phyloP scores from a whole-genome alignment of 192 early-diverging fungal species.

The Thamnidium elegans region DNA sequence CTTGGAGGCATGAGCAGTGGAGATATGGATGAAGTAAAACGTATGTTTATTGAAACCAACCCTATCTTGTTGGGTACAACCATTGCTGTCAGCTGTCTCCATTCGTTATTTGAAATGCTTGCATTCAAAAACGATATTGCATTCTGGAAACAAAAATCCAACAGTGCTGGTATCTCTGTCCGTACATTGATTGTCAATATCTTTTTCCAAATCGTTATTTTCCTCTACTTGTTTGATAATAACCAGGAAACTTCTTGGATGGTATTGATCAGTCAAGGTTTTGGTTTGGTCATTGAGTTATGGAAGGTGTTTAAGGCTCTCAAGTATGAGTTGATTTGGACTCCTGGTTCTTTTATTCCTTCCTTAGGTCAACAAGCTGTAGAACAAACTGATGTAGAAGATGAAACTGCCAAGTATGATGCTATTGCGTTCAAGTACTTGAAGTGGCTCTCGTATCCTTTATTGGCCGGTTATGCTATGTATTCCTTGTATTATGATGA shows the following conservation, averaged over 20 bases:
- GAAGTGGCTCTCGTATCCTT: constrained; percentile 71
- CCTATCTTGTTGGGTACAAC: constrained; percentile 76
- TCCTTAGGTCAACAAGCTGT: constrained; percentile 21
- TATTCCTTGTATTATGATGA: constrained; percentile 81
- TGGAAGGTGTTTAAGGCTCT: constrained; percentile 92
- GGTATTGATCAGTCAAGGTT: constrained; percentile 80
- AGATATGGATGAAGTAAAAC: constrained; percentile 80
- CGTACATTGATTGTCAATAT: constrained; percentile 80
- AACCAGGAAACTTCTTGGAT: constrained; percentile 75
- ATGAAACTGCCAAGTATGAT: constrained; percentile 60
- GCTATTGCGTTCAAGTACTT: constrained; percentile 84
- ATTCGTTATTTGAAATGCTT: constrained; percentile 86
- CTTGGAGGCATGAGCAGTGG: constrained; percentile 48
- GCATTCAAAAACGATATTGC: constrained; percentile 93
- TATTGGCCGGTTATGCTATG: constrained; percentile 73
- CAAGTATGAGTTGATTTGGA: constrained; percentile 52
- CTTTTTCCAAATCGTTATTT: constrained; percentile 80
- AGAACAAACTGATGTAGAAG: constrained; percentile 49
- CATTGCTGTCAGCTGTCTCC: constrained; percentile 72
- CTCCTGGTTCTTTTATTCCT: constrained; percentile 28
- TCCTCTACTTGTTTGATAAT: constrained; percentile 87
- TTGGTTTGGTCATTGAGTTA: constrained; percentile 78
- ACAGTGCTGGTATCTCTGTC: constrained; percentile 80
- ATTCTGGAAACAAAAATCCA: constrained; percentile 85
- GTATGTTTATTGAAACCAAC: constrained; percentile 90